Evolutionary conservation across 345 rosid species (phyloP).

Genomic region (Eucalyptus cloeziana): DNA sequence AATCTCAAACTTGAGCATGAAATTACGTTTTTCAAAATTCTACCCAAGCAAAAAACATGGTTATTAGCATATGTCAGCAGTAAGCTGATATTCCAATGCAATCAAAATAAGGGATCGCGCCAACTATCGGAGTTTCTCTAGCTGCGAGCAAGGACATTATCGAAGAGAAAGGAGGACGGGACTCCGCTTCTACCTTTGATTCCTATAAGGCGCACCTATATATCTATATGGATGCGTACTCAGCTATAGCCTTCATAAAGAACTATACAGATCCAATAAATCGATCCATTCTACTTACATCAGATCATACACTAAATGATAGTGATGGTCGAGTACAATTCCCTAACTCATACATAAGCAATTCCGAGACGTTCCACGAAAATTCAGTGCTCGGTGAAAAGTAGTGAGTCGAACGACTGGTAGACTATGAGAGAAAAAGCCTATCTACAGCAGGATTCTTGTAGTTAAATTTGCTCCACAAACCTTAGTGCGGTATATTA

Average conservation of each 20-base stretch:
- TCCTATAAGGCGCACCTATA: not conserved
- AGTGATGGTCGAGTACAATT: not conserved
- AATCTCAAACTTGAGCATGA: not conserved
- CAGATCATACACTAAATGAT: not conserved
- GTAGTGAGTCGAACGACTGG: fast-evolving
- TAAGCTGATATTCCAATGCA: not conserved
- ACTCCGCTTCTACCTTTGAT: not conserved
- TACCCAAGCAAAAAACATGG: not conserved
- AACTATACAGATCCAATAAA: not conserved
- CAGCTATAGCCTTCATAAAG: not conserved
- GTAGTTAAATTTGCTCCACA: not conserved
- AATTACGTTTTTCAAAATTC: not conserved
- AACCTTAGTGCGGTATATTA: not conserved
- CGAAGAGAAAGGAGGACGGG: not conserved
- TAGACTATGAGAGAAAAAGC: not conserved
- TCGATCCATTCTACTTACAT: not conserved
- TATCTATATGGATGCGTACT: not conserved
- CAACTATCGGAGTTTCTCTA: not conserved
- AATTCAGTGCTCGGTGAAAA: not conserved
- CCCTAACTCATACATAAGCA: not conserved
- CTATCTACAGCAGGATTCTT: not conserved
- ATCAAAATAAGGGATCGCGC: not conserved
- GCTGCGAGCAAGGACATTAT: not conserved
- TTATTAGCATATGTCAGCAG: not conserved
- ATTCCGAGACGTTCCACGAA: not conserved